Percentiles rank a stretch among this genome's conserved stretches.
Conservation (phyloP, 148 eudicot species). For the Salicornia ramosissima region DNA sequence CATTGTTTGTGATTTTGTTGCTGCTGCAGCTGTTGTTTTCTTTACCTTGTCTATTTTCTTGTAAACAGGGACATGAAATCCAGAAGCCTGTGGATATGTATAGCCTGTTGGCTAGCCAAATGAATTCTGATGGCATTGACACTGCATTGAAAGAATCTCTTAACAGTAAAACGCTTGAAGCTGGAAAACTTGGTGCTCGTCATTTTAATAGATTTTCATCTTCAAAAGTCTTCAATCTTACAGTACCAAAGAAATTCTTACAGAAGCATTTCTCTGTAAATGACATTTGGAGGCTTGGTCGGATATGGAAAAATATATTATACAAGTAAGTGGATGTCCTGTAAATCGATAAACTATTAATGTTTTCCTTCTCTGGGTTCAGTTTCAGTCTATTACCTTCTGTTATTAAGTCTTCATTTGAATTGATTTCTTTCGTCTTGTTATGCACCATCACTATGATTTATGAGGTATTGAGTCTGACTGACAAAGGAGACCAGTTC, state of each 20-base stretch:
- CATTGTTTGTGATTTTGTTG: not conserved
- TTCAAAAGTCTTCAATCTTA: slow-evolving; percentile 18
- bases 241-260: slow-evolving; percentile 34
- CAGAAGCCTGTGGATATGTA: slow-evolving; percentile 55
- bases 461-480: too few relatives aligned
- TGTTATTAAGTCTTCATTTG: not conserved
- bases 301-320: slow-evolving; percentile 40
- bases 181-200: slow-evolving; percentile 32
- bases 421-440: not conserved
- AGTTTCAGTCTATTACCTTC: not conserved
- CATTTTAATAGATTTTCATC: slow-evolving; percentile 28
- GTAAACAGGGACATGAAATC: slow-evolving; percentile 48
- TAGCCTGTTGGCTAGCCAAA: slow-evolving; percentile 39
- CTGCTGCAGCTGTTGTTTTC: not conserved
- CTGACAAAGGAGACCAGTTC: too few relatives aligned
- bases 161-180: slow-evolving; percentile 18
- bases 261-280: slow-evolving; percentile 34
- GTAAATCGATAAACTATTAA: not conserved
- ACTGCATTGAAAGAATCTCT: slow-evolving; percentile 30
- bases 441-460: not conserved
- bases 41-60: not conserved
- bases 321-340: slow-evolving; percentile 54
- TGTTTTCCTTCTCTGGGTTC: not conserved
- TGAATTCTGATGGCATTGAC: slow-evolving; percentile 27
- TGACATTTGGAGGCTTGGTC: slow-evolving; percentile 45